A percentile compares a stretch with the other conserved stretches of the same genome.
phyloP scores from a whole-genome alignment of 2,329 filamentous ascomycete genomes.

The Helminthosporium solani region DNA sequence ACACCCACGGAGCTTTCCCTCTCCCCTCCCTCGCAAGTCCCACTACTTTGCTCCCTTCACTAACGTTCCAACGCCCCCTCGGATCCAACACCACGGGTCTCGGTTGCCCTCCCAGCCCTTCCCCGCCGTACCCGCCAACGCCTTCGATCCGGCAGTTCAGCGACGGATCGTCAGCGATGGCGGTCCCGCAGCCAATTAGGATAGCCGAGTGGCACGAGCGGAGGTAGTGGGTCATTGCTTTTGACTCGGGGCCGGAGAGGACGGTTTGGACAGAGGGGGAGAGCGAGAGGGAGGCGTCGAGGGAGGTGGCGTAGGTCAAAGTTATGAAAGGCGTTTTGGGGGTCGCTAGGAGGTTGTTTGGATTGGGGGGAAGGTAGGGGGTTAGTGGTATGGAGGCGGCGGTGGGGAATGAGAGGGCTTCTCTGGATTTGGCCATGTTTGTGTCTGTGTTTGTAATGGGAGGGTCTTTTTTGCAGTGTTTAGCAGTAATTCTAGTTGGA shows the following conservation, averaged over 20 bases:
- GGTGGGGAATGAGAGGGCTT: conserved; percentile 44
- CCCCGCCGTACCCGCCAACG: conserved; percentile 57
- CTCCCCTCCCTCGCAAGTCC: conserved; percentile 62
- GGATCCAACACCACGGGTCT: conserved; percentile 83
- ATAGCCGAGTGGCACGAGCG: conserved; percentile 82
- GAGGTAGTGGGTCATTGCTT: conserved; percentile 91
- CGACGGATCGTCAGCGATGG: conserved; percentile 78
- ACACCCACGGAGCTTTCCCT: conserved; percentile 72
- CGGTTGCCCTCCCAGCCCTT: conserved; percentile 63
- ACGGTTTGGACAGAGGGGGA: conserved; percentile 77
- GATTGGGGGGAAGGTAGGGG: conserved; percentile 50
- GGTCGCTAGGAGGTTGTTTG: neutral
- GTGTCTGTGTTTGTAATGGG: neutral
- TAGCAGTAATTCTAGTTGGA: no score
- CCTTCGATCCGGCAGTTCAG: conserved; percentile 76
- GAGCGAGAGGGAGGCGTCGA: conserved; percentile 78
- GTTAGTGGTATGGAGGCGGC: conserved; percentile 50
- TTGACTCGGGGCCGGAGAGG: conserved; percentile 79
- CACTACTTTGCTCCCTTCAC: conserved; percentile 63
- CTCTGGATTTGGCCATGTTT: conserved; percentile 13
- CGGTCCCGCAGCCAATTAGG: conserved; percentile 80
- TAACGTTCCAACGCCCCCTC: conserved; percentile 68
- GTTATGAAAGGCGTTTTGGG: conserved; percentile 50
- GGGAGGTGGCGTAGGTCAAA: conserved; percentile 85
- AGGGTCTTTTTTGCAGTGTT: neutral